Conservation (phyloP, 2,329 filamentous ascomycete species). For the Tolypocladium paradoxum region DNA sequence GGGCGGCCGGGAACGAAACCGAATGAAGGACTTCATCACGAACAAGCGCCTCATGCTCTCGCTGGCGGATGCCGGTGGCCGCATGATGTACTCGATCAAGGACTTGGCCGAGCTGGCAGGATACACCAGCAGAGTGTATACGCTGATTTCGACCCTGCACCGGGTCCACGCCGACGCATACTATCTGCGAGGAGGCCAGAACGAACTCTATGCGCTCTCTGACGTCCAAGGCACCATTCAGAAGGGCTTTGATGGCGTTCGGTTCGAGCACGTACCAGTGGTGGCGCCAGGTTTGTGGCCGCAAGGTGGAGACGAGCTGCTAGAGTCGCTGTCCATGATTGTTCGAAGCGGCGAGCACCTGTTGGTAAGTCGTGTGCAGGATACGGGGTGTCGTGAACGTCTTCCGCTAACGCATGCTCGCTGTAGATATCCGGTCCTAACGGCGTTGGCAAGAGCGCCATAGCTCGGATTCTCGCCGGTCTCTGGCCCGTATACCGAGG, state of each 20-base stretch:
- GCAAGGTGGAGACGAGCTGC: slow-evolving; percentile 79
- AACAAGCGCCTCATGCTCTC: slow-evolving; percentile 98
- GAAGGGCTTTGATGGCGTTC: slow-evolving; percentile 87
- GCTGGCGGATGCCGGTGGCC: slow-evolving; percentile 85
- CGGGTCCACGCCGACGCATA: slow-evolving; percentile 89
- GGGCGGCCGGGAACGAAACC: slow-evolving; percentile 60
- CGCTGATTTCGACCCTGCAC: slow-evolving; percentile 87
- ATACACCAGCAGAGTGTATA: slow-evolving; percentile 93
- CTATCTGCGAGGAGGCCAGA: slow-evolving; percentile 51
- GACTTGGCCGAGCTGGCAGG: slow-evolving; percentile 92
- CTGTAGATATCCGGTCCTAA: slow-evolving; percentile 77
- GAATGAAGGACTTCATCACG: slow-evolving; percentile 98
- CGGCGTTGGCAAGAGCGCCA: slow-evolving; percentile 85
- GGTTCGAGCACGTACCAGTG: slow-evolving; percentile 85
- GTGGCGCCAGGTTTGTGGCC: slow-evolving; percentile 85
- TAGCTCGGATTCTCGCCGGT: slow-evolving; percentile 77
- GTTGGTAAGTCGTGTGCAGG: slow-evolving; percentile 35
- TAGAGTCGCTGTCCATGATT: slow-evolving; percentile 81
- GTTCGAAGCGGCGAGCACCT: slow-evolving; percentile 87
- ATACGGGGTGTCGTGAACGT: neutral
- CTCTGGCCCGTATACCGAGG: slow-evolving; percentile 95
- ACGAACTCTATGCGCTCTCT: slow-evolving; percentile 78
- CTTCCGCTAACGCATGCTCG: slow-evolving; percentile 7
- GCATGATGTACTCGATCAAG: slow-evolving; percentile 99
- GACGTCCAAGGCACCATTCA: slow-evolving; percentile 92